Conservation (phyloP, 306 rosid genomes). For the Gastrolobium villosum region DNA sequence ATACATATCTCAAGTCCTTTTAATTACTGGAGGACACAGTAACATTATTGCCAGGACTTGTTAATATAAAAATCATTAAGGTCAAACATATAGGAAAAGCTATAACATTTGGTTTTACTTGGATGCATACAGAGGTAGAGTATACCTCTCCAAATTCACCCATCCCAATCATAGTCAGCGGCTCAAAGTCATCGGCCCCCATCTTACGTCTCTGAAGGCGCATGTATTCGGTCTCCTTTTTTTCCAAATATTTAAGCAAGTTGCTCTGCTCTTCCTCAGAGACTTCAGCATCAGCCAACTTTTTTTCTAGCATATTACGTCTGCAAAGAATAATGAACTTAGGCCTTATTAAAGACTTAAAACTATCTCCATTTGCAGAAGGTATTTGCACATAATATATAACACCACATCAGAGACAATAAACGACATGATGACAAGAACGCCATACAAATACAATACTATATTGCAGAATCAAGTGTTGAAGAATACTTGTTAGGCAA, state of each 20-base stretch:
- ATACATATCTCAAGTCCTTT: constrained; percentile 33
- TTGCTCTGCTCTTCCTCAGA: constrained; percentile 86
- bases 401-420: constrained; percentile 17
- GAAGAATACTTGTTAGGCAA: not conserved
- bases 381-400: constrained; percentile 2
- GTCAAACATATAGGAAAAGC: constrained; percentile 8
- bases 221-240: constrained; percentile 91
- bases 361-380: constrained; percentile 1
- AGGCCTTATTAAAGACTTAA: not conserved
- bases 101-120: constrained; percentile 23
- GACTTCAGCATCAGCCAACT: constrained; percentile 93
- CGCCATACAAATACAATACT: constrained; percentile 9
- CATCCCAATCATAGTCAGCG: constrained; percentile 85
- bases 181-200: constrained; percentile 94
- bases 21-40: constrained; percentile 4
- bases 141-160: constrained; percentile 97
- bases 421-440: not conserved
- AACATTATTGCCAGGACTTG: constrained; percentile 37
- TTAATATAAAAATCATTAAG: not conserved
- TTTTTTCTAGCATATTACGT: constrained; percentile 79
- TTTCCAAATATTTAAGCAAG: constrained; percentile 76
- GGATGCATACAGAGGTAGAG: constrained; percentile 27
- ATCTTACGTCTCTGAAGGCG: constrained; percentile 87
- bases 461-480: constrained; percentile 19
- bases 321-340: constrained; percentile 49